These are phyloP conservation scores for Skeletonema grethae DNA, from an alignment of 108 stramenopile genomes.

Conservation along the genomic window DNA sequence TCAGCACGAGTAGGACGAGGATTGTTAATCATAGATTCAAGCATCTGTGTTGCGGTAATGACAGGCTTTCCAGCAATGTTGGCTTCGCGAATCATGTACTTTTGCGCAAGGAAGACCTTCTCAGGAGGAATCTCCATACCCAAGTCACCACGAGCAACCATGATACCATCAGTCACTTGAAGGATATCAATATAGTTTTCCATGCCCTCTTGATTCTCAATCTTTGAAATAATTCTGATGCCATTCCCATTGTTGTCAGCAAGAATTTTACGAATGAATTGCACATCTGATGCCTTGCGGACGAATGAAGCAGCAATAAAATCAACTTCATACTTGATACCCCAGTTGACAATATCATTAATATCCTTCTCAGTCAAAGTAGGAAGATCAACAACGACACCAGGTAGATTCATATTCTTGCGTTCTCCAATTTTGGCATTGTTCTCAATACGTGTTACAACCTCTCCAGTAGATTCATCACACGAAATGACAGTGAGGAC, in stretches of 20 bases:
- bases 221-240: slow-evolving; percentile 97
- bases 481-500: slow-evolving; percentile 74
- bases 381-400: slow-evolving; percentile 83
- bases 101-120: slow-evolving; percentile 90
- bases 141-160: slow-evolving; percentile 97
- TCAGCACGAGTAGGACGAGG: slow-evolving; percentile 99
- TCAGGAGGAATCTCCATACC: slow-evolving; percentile 97
- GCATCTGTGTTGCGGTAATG: slow-evolving; percentile 97
- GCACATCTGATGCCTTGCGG: slow-evolving; percentile 87
- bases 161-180: slow-evolving; percentile 92
- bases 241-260: slow-evolving; percentile 79
- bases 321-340: slow-evolving; percentile 87
- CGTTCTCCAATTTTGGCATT: slow-evolving; percentile 79
- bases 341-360: slow-evolving; percentile 88
- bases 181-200: slow-evolving; percentile 95
- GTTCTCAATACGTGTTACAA: slow-evolving; percentile 76
- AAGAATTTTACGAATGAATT: slow-evolving; percentile 85
- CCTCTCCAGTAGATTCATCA: slow-evolving; percentile 59
- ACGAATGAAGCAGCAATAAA: slow-evolving; percentile 98
- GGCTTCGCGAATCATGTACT: slow-evolving; percentile 90
- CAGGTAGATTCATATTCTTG: slow-evolving; percentile 94
- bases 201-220: slow-evolving; percentile 95
- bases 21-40: slow-evolving; percentile 96
- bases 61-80: slow-evolving; percentile 95
- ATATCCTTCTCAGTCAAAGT: slow-evolving; percentile 93